A percentile compares a stretch with the other conserved stretches of the same genome.
phyloP scores from a whole-genome alignment of 768 basidiomycete species.

The Ephemerocybe angulata region DNA sequence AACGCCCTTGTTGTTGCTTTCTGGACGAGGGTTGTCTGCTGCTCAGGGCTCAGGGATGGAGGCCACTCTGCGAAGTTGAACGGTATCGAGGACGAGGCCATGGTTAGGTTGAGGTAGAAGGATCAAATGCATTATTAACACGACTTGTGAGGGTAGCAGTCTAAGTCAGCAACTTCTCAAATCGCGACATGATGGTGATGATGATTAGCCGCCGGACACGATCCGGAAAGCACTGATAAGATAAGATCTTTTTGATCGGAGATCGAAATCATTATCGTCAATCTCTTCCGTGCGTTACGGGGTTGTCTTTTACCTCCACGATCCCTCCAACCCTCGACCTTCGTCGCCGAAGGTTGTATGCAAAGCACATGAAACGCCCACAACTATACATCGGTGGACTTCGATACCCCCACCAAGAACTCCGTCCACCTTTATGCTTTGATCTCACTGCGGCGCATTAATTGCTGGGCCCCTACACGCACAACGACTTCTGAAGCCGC shows the following conservation, averaged over 20 bases:
- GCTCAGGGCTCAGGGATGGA: conserved; percentile 54
- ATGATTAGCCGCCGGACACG: neutral
- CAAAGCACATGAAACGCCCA: no score
- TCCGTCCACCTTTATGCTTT: no score
- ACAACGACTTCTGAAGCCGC: no score
- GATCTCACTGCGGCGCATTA: no score
- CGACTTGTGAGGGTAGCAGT: neutral
- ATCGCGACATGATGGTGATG: no score
- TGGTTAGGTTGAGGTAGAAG: neutral
- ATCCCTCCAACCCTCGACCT: no score
- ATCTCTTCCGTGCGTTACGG: neutral
- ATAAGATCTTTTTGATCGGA: neutral
- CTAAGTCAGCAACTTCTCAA: neutral
- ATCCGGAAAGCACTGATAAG: neutral
- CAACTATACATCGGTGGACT: no score
- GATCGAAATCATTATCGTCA: neutral
- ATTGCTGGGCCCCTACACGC: no score
- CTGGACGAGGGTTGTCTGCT: conserved; percentile 56
- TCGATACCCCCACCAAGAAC: no score
- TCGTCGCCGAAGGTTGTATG: no score
- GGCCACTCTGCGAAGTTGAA: conserved; percentile 70
- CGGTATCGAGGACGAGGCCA: conserved; percentile 2
- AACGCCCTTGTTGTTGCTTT: conserved; percentile 81
- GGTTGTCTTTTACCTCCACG: neutral
- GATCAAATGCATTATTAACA: neutral